Evolutionary conservation across 441 rosid genomes (phyloP), one percentile per base, ranked within the genome.

Genomic region (Mallotus japonicus): DNA sequence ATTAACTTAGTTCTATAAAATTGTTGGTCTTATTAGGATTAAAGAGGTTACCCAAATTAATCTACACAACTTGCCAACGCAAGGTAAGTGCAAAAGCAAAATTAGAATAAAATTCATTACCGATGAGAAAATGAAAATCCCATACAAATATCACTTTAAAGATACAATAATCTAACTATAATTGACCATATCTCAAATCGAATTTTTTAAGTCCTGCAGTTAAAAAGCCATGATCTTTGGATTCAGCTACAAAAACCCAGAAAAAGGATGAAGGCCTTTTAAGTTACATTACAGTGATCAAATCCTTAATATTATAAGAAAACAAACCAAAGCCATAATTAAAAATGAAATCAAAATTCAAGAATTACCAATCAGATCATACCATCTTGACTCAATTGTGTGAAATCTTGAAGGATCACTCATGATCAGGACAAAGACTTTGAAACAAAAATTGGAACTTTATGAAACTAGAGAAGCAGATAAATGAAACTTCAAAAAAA

Each of bases 281-380:
- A 49, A 69, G 46, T 40, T 51, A 49, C 20, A 64, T 64, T 59
- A 28, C 44, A 50, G 61, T 16, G 64, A 34, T 69, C 8, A 34
- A 46, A 53, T 74, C 46, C 70, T 66, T 62, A 42, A 42, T 42
- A 32, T 8, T 60, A 67, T 42, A 42, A 14, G 72, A 28, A 28
- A 28, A 28, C 32, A 28, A 28, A 28, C 32, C 32, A 28, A 28
- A 28, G 0, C 32, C 32, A 28, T 28, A 28, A 28, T 28, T 2
- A 28, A 28, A 28, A 28, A 65, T 70, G 53, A 67, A 72, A 70
- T 60, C 9, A 19, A 49, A 40, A 64, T 19, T 14, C 56, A 51
- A 55, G 34, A 37, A 28, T 71, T 56, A 67, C 50, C 37, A 62
- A 69, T 49, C 49, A 11, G 37, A 65, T 67, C 66, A 12, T 47